These are phyloP conservation scores for Podaxis sp. DNA, from an alignment of 768 basidiomycete genomes.

Conservation along the genomic window DNA sequence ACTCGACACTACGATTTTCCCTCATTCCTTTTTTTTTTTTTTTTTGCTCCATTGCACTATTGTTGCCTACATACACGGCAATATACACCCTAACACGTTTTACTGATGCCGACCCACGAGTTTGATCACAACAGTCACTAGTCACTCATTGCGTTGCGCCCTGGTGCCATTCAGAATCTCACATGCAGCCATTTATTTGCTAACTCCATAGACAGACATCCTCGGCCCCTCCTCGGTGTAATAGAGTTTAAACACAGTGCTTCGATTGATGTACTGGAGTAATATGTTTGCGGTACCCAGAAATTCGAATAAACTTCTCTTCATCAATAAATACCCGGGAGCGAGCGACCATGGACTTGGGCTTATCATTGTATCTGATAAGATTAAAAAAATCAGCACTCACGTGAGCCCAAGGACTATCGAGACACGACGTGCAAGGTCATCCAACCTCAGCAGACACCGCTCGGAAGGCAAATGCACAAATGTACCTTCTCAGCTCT, in stretches of 20 bases:
- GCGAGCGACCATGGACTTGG: too few relatives aligned
- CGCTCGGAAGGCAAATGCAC: conserved; percentile 2
- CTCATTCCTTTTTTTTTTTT: neutral
- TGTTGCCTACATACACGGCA: neutral
- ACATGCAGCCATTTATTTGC: neutral
- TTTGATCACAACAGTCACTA: neutral
- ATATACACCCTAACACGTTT: neutral
- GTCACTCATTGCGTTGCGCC: neutral
- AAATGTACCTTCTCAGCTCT: conserved; percentile 2
- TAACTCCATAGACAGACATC: neutral
- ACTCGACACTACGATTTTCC: neutral
- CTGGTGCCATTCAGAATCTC: neutral
- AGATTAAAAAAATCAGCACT: neutral
- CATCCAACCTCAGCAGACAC: neutral
- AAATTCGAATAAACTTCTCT: too few relatives aligned
- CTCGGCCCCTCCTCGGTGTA: too few relatives aligned
- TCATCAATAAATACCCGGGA: too few relatives aligned
- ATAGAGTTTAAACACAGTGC: too few relatives aligned
- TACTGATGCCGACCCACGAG: neutral
- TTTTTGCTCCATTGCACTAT: neutral
- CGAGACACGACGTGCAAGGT: neutral
- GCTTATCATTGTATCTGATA: neutral
- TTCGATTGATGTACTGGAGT: too few relatives aligned
- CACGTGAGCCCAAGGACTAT: neutral
- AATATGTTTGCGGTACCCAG: too few relatives aligned